Evolutionary conservation across 352 stramenopile species (phyloP), one percentile per base, ranked within the genome.

Genomic region (Phytophthora pinifolia): DNA sequence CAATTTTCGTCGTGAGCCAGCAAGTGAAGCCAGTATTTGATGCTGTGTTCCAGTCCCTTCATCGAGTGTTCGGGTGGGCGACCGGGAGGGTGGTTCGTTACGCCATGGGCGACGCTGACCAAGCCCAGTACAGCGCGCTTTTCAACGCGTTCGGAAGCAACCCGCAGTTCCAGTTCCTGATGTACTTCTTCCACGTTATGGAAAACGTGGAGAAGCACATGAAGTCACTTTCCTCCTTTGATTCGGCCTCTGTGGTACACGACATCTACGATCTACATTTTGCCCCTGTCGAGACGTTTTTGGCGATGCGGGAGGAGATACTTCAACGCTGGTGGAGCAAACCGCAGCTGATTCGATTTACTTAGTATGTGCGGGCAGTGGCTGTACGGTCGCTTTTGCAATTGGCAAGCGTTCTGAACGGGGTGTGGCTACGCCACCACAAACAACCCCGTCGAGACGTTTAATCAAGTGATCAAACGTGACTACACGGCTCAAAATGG

Each of bases 161-260:
- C 18, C 2, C 4, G 1, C 13, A 30, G 7, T 37, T 50, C 6
- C 12, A 43, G 35, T 20, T 15, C 5, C 39, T 58, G 3, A 45
- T 58, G 39, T 71, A 46, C n/a, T 63, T 64, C 27, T 64, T 63
- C 32, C 56, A 71, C 33, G 36, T 64, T 0, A 46, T 61, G n/a
- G 41, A 46, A 22, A 67, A 67, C 5, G 36, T 67, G 30, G n/a
- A 59, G 2, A 25, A 63, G 17, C 27, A 17, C 0, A 66, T 41
- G 6, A 17, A 13, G 10, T 6, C 25, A 14, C 46, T 65, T 37
- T 14, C 49, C 14, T 35, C 38, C 9, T 32, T 32, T 36, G 48
- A 54, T 7, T 32, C 9, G 27, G 46, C 13, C 15, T 17, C 17
- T 17, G 41, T 52, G 3, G 15, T 25, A 4, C 2, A 25, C 20